Percentiles rank a stretch among this genome's conserved stretches.
Conservation (phyloP, 768 basidiomycete species). For the Tulasnella sp. region DNA sequence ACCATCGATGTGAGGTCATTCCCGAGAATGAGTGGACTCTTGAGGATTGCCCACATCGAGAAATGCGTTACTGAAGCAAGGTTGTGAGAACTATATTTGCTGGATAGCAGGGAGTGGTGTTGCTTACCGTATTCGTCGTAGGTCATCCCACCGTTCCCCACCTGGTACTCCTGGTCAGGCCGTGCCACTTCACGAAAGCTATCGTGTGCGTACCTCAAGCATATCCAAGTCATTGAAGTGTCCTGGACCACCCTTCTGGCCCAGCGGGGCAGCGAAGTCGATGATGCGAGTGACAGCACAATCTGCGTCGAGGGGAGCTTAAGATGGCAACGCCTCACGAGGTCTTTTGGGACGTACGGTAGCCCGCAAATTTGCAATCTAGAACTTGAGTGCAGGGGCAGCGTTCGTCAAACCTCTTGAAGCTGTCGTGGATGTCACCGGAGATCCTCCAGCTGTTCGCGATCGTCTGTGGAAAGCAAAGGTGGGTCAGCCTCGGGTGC, state of each 20-base stretch:
- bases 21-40: slow-evolving; percentile 45
- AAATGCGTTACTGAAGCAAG: slow-evolving; percentile 43
- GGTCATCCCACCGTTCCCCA: slow-evolving; percentile 41
- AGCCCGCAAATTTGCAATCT: slow-evolving; percentile 41
- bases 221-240: slow-evolving; percentile 52
- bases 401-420: slow-evolving; percentile 38
- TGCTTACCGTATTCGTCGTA: slow-evolving; percentile 41
- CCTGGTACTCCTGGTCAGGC: background rate
- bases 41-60: slow-evolving; percentile 52
- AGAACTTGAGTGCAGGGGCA: slow-evolving; percentile 39
- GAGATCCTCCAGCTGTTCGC: slow-evolving; percentile 47
- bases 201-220: slow-evolving; percentile 36
- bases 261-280: slow-evolving; percentile 51
- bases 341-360: slow-evolving; percentile 32
- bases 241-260: slow-evolving; percentile 47
- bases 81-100: background rate
- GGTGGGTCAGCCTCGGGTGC: background rate
- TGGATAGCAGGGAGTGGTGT: background rate
- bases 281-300: slow-evolving; percentile 51
- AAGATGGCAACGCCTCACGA: background rate
- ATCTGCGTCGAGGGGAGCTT: slow-evolving; percentile 7
- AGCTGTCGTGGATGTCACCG: slow-evolving; percentile 49
- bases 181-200: background rate
- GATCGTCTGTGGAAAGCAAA: slow-evolving; percentile 33
- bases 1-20: slow-evolving; percentile 42